These are phyloP conservation scores for Papilionanthe hybrid DNA, from an alignment of 116 monocot genomes.

Conservation along the genomic window DNA sequence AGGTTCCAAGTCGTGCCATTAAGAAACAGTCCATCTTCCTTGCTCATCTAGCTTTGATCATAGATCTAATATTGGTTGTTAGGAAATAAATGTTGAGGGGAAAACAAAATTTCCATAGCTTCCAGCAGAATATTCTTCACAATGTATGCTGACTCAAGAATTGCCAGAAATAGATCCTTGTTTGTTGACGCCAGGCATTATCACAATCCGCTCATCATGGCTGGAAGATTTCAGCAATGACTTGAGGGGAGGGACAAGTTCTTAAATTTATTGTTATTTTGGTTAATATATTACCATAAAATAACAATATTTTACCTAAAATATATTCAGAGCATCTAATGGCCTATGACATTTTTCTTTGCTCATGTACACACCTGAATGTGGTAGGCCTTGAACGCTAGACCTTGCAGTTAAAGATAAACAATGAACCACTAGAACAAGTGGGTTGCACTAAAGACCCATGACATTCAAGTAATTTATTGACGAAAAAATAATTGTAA, in stretches of 20 bases:
- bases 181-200: not conserved
- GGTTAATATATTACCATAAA: not conserved
- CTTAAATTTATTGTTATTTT: not conserved
- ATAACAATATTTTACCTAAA: not conserved
- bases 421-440: too few species aligned
- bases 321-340: not conserved
- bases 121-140: not conserved
- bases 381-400: too few species aligned
- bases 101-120: not conserved
- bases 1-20: not conserved
- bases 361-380: too few species aligned
- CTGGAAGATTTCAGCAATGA: not conserved
- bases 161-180: not conserved
- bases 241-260: not conserved
- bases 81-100: not conserved
- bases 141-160: not conserved
- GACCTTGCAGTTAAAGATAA: too few species aligned
- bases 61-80: not conserved
- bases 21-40: not conserved
- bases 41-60: not conserved
- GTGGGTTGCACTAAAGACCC: not conserved
- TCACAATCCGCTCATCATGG: not conserved
- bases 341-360: too few species aligned
- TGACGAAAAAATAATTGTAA: not conserved
- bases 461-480: not conserved